Evolutionary conservation across 139 green algal species (phyloP).

Genomic region (Picochlorum sp.): DNA sequence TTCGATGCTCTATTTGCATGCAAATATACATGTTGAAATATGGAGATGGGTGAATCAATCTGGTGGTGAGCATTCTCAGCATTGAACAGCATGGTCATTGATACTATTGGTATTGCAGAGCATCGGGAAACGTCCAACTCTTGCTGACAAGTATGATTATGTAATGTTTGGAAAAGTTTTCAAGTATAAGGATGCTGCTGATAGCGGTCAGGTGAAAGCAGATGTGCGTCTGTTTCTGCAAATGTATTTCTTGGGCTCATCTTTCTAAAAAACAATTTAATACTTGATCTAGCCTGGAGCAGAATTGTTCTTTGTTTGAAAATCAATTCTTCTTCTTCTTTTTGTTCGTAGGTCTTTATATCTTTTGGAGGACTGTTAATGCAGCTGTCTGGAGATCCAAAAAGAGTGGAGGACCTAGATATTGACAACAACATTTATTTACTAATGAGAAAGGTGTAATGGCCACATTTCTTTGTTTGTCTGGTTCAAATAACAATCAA

Average conservation of each 20-base stretch:
- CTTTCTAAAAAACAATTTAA: not conserved
- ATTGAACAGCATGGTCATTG: too few relatives aligned
- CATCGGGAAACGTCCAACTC: conserved; percentile 16
- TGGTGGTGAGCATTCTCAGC: too few relatives aligned
- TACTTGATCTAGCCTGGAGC: not conserved
- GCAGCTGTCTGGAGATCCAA: conserved; percentile 72
- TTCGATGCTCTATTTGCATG: too few relatives aligned
- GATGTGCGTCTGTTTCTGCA: too few relatives aligned
- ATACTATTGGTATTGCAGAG: too few relatives aligned
- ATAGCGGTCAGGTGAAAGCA: conserved; percentile 25
- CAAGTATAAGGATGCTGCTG: conserved; percentile 64
- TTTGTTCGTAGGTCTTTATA: too few relatives aligned
- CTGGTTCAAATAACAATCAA: too few relatives aligned
- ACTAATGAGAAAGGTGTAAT: conserved; percentile 75
- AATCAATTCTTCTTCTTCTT: too few relatives aligned
- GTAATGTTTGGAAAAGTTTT: conserved; percentile 93
- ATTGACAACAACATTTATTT: conserved; percentile 81
- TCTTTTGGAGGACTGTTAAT: conserved; percentile 90
- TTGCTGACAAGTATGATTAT: conserved; percentile 93
- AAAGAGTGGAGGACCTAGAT: conserved; percentile 72
- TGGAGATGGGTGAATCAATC: too few relatives aligned
- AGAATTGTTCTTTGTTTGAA: not conserved
- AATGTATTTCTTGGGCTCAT: not conserved
- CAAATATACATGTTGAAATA: too few relatives aligned
- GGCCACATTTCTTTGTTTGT: too few relatives aligned